Percentiles rank a stretch among this genome's conserved stretches.
Evolutionary conservation across 495 filamentous ascomycete species (phyloP).

Genomic region (Penicillium diatomitis): DNA sequence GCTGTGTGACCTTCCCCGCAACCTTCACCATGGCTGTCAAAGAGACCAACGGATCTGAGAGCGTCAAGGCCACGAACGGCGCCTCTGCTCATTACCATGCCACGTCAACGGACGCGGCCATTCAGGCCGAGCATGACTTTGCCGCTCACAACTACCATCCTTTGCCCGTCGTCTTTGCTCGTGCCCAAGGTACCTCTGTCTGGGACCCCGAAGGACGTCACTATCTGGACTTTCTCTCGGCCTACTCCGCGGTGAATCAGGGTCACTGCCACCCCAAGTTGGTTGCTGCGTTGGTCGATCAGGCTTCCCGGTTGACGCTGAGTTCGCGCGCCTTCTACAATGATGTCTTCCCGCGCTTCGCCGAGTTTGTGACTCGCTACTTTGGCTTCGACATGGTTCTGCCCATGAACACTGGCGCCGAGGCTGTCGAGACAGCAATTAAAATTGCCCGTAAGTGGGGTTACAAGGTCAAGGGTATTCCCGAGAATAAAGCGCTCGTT

Average conservation of each 20-base stretch:
- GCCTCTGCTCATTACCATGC: conserved; percentile 59
- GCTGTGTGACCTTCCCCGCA: conserved; percentile 10
- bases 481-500: conserved; percentile 72
- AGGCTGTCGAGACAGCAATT: conserved; percentile 96
- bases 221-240: conserved; percentile 96
- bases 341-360: conserved; percentile 96
- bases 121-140: conserved; percentile 68
- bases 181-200: conserved; percentile 72
- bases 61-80: conserved; percentile 26
- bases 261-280: conserved; percentile 97
- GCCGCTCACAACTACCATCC: conserved; percentile 99
- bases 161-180: conserved; percentile 83
- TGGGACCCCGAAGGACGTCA: conserved; percentile 97
- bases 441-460: conserved; percentile 99
- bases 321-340: conserved; percentile 98
- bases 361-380: conserved; percentile 76
- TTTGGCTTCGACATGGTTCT: conserved; percentile 99
- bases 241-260: conserved; percentile 97
- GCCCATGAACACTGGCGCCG: conserved; percentile 98
- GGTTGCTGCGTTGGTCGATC: conserved; percentile 78
- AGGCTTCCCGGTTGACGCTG: conserved; percentile 82
- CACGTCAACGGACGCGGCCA: conserved; percentile 67
- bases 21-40: conserved; percentile 32
- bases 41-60: conserved; percentile 18
- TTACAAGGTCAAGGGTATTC: conserved; percentile 91